Base-by-base conservation (phyloP, 2,329 filamentous ascomycete genomes). In the Colletotrichum sp. region DNA sequence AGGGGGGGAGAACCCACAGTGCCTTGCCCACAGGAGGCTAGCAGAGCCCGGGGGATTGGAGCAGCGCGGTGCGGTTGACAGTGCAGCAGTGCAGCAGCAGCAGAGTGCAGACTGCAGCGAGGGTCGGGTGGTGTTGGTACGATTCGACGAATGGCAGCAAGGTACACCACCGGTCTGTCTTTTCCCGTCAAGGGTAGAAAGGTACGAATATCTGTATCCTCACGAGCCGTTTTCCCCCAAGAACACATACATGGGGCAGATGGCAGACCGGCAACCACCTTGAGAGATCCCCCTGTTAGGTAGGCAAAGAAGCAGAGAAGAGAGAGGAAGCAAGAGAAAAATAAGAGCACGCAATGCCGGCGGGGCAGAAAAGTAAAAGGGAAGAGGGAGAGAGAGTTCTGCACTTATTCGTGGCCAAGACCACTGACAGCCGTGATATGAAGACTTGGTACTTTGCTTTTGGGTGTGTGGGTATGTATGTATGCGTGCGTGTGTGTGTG, bases 1-100 rank as follows among this genome's bases (percentile, higher is more conserved):
- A 67, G 62, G 66, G 66, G 62, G 70, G 54, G 59, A 75, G 38
- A 47, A 47, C 63, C 66, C 57, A 70, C 64, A 74, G 38, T 47
- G 38, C 38, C 64, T 24, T 66, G 64, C 55, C 68, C 72, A 72
- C 72, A 69, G 55, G 38, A 69, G 58, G 61, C 70, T 64, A 64
- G 36, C 21, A 36, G 67, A 73, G 70, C 70, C 70, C 59, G 66
- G 76, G 76, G 77, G 77, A 73, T 78, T 76, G 76, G 66, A 33
- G 54, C 66, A 57, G 51, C 64, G 24, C 31, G 57, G 15, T 34
- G 33, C 51, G 24, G 63, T 47, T 66, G 29, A 21, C 27, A 15
- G 54, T 57, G 38, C 38, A 43, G 38, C 38, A 43, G 38, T 43
- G 36, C 36, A 18, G 36, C 38, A 36, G 34, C 34, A 36, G 34